Base-by-base conservation (phyloP, 2,329 filamentous ascomycete genomes). In the Exophiala bonariae region DNA sequence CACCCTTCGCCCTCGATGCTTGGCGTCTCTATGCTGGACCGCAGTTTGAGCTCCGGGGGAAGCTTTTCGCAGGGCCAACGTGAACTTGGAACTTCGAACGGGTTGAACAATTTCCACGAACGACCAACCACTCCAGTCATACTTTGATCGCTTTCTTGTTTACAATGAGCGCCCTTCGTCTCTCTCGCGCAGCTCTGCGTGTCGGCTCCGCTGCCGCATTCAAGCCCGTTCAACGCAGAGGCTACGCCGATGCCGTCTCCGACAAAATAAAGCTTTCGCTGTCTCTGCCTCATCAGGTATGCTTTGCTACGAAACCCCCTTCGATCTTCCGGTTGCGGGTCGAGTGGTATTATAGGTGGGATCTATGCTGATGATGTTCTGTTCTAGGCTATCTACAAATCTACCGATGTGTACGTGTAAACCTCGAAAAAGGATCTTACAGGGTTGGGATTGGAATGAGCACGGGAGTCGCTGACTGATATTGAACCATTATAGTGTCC, bases 221-320 rank as follows among this genome's bases (percentile, higher is more conserved):
- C 71, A 79, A 83, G 62, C 83, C 87, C 63, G 66, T 89, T 60
- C 87, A 91, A 79, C 86, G 89, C 73, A 85, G 93, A 80, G 85
- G 86, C 65, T 99, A 99, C 73, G 93, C 88, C 65, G 88, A 92
- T 70, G 87, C 87, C 61, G 84, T 89, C 63, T 77, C 85, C 66
- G 88, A 92, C 81, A 92, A 92, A 84, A 95, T 99, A 82, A 95
- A 95, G 85, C 85, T 99, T 78, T 96, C 89, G 80, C 81, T 99
- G 78, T 84, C 88, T 71, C 87, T 99, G 64, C 93, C 93, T 77
- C 92, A 97, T 78, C 88, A 96, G 90, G 93, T 97, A 89, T 75
- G 87, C 53, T 47, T 55, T 41, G 40, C 45, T 10, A 10, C 18
- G 41, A 14, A 17, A 13, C 10, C 17, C 16, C 20, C 28, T 22